Conservation (phyloP, 305 asterid genomes). For the Rubia peregrina region DNA sequence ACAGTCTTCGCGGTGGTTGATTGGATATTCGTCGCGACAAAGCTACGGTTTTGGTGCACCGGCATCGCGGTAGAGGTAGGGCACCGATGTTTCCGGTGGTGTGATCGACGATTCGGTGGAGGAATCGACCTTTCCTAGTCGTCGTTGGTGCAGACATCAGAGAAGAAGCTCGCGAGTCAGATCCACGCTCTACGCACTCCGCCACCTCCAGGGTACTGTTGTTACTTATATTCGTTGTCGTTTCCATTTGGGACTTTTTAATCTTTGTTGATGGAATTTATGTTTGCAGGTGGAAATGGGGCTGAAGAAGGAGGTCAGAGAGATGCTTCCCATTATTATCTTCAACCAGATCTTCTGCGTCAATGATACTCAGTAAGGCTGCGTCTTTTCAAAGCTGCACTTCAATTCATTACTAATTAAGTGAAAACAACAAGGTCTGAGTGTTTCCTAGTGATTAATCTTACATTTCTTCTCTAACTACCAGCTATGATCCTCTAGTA, state of each 20-base stretch:
- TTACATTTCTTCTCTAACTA: not conserved
- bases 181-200: not conserved
- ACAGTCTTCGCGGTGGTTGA: too few species aligned
- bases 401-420: too few species aligned
- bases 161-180: too few species aligned
- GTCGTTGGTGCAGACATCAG: too few species aligned
- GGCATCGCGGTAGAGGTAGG: too few species aligned
- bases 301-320: constrained; percentile 71
- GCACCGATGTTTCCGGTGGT: too few species aligned
- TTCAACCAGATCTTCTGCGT: constrained; percentile 70
- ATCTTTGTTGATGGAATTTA: not conserved
- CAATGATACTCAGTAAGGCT: constrained; percentile 56
- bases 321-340: constrained; percentile 71
- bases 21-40: too few species aligned
- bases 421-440: too few species aligned
- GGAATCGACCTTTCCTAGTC: too few species aligned
- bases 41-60: too few species aligned
- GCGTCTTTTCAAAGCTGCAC: not conserved
- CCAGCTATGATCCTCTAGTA: not conserved
- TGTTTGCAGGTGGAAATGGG: constrained; percentile 56
- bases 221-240: not conserved
- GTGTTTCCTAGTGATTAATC: too few species aligned
- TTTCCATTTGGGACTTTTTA: not conserved
- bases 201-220: constrained; percentile 35
- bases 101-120: too few species aligned